Conservation (phyloP, 2,329 filamentous ascomycete genomes). For the Fusarium sp. region DNA sequence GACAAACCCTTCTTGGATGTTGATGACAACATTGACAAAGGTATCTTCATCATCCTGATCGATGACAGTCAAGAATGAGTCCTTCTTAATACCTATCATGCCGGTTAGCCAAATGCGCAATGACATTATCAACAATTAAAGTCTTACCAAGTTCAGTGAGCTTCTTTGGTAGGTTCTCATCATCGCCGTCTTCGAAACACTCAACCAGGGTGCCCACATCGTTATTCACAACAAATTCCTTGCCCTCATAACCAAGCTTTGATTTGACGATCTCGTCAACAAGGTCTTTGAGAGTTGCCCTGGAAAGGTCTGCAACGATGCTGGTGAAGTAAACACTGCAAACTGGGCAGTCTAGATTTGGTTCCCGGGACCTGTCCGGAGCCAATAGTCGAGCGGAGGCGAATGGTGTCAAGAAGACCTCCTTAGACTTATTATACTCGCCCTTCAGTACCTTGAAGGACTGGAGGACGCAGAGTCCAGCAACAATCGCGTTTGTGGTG, state of each 20-base stretch:
- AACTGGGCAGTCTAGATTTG: constrained; percentile 85
- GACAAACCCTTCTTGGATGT: constrained; percentile 71
- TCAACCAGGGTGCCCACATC: constrained; percentile 80
- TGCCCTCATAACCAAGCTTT: constrained; percentile 80
- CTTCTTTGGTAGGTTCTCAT: constrained; percentile 85
- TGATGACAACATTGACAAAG: constrained; percentile 83
- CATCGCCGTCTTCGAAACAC: constrained; percentile 73
- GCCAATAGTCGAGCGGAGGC: constrained; percentile 68
- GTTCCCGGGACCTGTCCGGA: constrained; percentile 66
- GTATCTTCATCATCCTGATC: constrained; percentile 81
- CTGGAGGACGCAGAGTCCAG: constrained; percentile 90
- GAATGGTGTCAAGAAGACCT: constrained; percentile 84
- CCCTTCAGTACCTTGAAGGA: constrained; percentile 88
- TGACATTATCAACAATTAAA: not conserved
- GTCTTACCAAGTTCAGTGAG: constrained; percentile 76
- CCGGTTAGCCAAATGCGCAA: constrained; percentile 25
- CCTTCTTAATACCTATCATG: constrained; percentile 70
- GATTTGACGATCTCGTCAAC: constrained; percentile 78
- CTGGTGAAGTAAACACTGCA: constrained; percentile 80
- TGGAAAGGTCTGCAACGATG: constrained; percentile 73
- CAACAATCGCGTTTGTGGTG: constrained; percentile 96
- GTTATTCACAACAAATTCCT: constrained; percentile 81
- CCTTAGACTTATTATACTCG: constrained; percentile 77
- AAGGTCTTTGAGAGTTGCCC: constrained; percentile 81
- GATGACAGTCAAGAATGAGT: constrained; percentile 84